Percentiles rank a stretch among this genome's conserved stretches.
phyloP scores from a whole-genome alignment of 2,329 filamentous ascomycete species.

The Bipolaris cookei region DNA sequence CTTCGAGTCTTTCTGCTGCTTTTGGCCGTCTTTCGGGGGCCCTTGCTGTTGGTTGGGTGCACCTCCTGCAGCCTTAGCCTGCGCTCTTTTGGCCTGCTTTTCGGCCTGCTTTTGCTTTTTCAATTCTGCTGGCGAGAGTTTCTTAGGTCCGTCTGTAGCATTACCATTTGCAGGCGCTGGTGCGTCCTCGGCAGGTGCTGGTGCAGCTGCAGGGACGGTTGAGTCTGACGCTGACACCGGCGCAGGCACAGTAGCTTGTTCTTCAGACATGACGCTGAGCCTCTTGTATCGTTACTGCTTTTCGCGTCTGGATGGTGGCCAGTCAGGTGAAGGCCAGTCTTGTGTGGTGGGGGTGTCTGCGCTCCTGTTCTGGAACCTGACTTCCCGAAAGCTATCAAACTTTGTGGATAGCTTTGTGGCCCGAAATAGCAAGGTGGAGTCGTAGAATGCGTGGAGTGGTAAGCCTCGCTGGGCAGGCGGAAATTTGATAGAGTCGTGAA shows the following conservation, averaged over 20 bases:
- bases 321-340: slow-evolving; percentile 7
- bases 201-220: slow-evolving; percentile 15
- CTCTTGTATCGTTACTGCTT: not conserved
- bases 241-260: slow-evolving; percentile 24
- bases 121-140: slow-evolving; percentile 76
- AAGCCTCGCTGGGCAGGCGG: slow-evolving; percentile 13
- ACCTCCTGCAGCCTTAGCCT: slow-evolving; percentile 60
- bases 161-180: slow-evolving; percentile 29
- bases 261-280: slow-evolving; percentile 35
- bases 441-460: slow-evolving; percentile 5
- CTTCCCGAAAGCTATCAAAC: not conserved
- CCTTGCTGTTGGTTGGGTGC: slow-evolving; percentile 47
- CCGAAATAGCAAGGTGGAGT: slow-evolving; percentile 4
- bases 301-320: slow-evolving; percentile 9
- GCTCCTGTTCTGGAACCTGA: not conserved
- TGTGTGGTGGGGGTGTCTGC: slow-evolving; percentile 18
- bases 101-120: slow-evolving; percentile 92
- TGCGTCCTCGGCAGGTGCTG: slow-evolving; percentile 18
- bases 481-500: slow-evolving; percentile 27
- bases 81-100: slow-evolving; percentile 83
- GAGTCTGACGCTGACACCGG: slow-evolving; percentile 15
- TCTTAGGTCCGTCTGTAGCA: slow-evolving; percentile 49
- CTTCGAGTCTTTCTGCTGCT: slow-evolving; percentile 47
- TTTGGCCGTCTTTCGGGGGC: slow-evolving; percentile 38
- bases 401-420: not conserved